phyloP scores from a whole-genome alignment of 2,329 filamentous ascomycete genomes.

The Epichloe scottii region DNA sequence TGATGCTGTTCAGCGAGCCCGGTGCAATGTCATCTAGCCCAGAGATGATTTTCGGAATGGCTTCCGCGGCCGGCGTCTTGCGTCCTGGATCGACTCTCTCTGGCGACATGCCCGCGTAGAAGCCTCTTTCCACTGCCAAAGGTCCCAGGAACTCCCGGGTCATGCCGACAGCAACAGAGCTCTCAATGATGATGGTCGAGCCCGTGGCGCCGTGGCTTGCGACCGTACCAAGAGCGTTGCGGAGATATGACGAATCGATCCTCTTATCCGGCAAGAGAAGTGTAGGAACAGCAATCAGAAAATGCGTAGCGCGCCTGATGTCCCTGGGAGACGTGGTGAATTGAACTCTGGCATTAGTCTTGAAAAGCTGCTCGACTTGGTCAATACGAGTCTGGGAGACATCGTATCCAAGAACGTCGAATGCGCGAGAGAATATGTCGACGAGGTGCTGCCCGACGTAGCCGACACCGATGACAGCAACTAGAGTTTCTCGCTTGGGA shows the following conservation, averaged over 20 bases:
- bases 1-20: constrained; percentile 31
- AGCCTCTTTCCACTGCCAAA: constrained; percentile 26
- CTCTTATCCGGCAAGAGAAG: constrained; percentile 32
- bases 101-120: constrained; percentile 38
- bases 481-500: constrained; percentile 17
- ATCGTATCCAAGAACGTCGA: constrained; percentile 35
- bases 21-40: constrained; percentile 35
- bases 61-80: constrained; percentile 22
- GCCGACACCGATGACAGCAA: constrained; percentile 39
- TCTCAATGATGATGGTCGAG: constrained; percentile 38
- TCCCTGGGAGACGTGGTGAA: constrained; percentile 27
- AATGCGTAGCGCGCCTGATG: constrained; percentile 33
- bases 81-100: constrained; percentile 42
- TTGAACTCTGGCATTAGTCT: constrained; percentile 15
- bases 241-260: constrained; percentile 34
- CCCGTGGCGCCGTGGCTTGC: constrained; percentile 28
- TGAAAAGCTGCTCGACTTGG: constrained; percentile 19
- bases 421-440: constrained; percentile 26
- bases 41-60: constrained; percentile 41
- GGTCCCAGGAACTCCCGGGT: constrained; percentile 36
- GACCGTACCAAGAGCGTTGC: constrained; percentile 30
- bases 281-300: constrained; percentile 42
- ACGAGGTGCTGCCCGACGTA: constrained; percentile 40
- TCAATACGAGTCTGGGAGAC: constrained; percentile 27
- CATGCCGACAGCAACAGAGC: constrained; percentile 42